Evolutionary conservation across 176 grass and related monocot genomes (phyloP).

Genomic region (Eragrostis nindensis): DNA sequence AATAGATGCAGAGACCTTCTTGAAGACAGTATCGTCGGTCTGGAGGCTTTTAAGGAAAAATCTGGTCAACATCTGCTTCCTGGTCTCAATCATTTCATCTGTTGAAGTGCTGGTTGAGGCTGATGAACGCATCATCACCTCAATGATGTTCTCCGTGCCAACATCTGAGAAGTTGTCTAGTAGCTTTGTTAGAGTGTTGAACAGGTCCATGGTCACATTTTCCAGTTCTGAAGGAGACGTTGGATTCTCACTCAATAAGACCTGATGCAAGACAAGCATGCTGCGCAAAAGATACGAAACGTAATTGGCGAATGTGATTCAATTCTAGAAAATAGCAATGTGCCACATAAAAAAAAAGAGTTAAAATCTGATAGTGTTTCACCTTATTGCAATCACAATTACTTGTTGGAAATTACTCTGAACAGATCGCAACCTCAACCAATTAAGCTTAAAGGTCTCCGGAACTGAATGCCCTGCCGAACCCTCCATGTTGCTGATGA

Average conservation of each 20-base stretch:
- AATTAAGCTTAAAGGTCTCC: slow-evolving; percentile 84
- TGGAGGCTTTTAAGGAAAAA: slow-evolving; percentile 88
- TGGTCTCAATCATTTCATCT: slow-evolving; percentile 41
- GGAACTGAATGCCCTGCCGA: slow-evolving; percentile 55
- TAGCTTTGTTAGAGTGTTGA: slow-evolving; percentile 50
- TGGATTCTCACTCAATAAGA: slow-evolving; percentile 63
- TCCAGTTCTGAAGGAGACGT: slow-evolving; percentile 51
- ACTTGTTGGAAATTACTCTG: slow-evolving; percentile 88
- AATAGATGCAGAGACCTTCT: slow-evolving; percentile 68
- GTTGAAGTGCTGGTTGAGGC: slow-evolving; percentile 24
- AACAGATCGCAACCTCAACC: slow-evolving; percentile 68
- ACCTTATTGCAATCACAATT: slow-evolving; percentile 86
- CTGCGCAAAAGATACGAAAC: slow-evolving; percentile 35
- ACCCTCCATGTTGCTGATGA: slow-evolving; percentile 65
- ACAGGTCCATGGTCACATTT: slow-evolving; percentile 40
- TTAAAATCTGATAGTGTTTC: background rate
- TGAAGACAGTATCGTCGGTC: slow-evolving; percentile 61
- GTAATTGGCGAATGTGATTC: background rate
- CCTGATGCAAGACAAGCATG: slow-evolving; percentile 79
- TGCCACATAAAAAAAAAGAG: background rate
- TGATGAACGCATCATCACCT: slow-evolving; percentile 49
- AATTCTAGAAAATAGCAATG: background rate
- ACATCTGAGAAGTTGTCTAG: slow-evolving; percentile 59
- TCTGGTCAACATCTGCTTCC: slow-evolving; percentile 72
- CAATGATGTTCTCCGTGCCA: slow-evolving; percentile 69